Evolutionary conservation across 2,329 filamentous ascomycete species (phyloP), one percentile per base, ranked within the genome.

Genomic region (Trichoderma sp.): DNA sequence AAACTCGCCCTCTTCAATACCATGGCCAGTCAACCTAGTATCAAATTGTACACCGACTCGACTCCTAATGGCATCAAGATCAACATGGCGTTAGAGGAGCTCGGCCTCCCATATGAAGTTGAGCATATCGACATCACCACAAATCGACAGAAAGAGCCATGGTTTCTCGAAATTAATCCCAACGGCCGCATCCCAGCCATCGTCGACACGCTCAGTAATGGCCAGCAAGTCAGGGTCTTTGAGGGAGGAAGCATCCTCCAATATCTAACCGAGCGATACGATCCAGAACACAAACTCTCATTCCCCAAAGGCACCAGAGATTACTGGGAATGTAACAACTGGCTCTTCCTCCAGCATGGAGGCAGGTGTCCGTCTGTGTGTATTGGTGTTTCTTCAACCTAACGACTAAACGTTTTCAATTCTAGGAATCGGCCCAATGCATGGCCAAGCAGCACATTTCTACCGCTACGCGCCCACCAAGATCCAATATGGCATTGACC

Each of bases 211-310:
- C 36, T 56, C 30, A 15, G 28, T 5, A 47, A 66, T 24, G 64
- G 64, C 24, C 30, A 67, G 21, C 51, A 30, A n/a, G 57, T 57
- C 18, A 67, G 51, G 8, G 47, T 67, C 3, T 57, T 67, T 32
- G 64, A 67, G 5, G 64, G 64, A 1, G 64, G 64, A 57, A 67
- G 64, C 51, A 67, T 67, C 32, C 28, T 67, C 7, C 64, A 67
- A 32, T 67, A 67, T 15, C 21, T 67, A 1, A 67, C 64, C 30
- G 32, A 67, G 6, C 21, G 64, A 12, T 67, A 67, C 6, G 51
- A 67, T 15, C 14, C 51, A 3, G 32, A 67, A 9, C 64, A 67
- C 5, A 43, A 67, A 8, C 9, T 67, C 0, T 67, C 64, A 3
- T 57, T 43, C 14, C 51, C 32, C 1, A 67, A 57, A 18, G 51